These are phyloP conservation scores for Hygrocybe coccinea DNA, from an alignment of 768 basidiomycete genomes.

Conservation along the genomic window DNA sequence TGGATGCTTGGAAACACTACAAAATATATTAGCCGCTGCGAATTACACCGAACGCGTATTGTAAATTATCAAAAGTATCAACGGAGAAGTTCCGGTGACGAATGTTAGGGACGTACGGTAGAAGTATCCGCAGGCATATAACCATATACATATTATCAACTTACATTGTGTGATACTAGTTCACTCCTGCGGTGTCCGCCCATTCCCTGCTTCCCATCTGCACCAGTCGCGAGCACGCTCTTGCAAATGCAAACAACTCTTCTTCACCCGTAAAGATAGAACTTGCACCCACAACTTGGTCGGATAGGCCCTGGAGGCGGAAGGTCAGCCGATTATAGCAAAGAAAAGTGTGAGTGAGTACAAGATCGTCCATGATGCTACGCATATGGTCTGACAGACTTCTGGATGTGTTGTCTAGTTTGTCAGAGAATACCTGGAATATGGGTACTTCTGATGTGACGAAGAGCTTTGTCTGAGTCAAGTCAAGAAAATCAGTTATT, in stretches of 20 bases:
- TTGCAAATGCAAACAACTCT: conserved; percentile 94
- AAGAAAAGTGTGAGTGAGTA: conserved; percentile 33
- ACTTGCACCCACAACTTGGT: conserved; percentile 70
- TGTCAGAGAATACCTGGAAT: conserved; percentile 82
- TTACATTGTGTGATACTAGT: neutral
- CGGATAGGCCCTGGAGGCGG: conserved; percentile 61
- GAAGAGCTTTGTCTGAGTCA: conserved; percentile 83
- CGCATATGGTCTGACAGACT: conserved; percentile 81
- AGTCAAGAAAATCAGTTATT: neutral
- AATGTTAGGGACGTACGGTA: too few species aligned
- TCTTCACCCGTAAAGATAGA: conserved; percentile 96
- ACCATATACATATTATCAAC: too few species aligned
- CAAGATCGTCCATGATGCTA: conserved; percentile 93
- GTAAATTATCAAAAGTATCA: neutral
- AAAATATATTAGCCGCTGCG: neutral
- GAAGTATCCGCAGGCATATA: too few species aligned
- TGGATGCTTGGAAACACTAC: neutral
- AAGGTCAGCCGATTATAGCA: conserved; percentile 7
- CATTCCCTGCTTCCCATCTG: conserved; percentile 91
- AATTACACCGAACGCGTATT: neutral
- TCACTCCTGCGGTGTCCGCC: conserved; percentile 48
- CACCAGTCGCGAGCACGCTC: conserved; percentile 82
- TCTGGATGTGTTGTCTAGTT: conserved; percentile 36
- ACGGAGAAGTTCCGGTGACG: too few species aligned
- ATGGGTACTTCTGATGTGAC: conserved; percentile 91